phyloP scores from a whole-genome alignment of 202 grass and related monocot genomes.

The Brachypodium distachyon region DNA sequence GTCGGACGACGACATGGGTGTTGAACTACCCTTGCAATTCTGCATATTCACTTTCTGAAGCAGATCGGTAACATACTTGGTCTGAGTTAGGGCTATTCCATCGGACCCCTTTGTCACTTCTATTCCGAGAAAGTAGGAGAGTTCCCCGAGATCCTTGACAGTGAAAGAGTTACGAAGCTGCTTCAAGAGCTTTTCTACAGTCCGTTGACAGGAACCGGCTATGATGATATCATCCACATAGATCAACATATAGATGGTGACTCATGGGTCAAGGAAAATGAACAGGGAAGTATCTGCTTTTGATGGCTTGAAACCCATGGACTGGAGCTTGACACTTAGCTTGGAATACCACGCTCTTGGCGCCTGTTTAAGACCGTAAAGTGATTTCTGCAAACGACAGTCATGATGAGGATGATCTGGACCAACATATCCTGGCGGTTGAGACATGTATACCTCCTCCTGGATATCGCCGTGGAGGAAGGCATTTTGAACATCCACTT shows the following conservation, averaged over 20 bases:
- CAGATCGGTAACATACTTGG: background rate
- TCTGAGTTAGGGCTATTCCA: background rate
- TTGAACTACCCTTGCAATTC: background rate
- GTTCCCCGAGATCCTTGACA: background rate
- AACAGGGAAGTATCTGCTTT: background rate
- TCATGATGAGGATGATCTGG: background rate
- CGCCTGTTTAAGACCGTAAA: constrained; percentile 4
- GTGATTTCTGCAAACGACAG: background rate
- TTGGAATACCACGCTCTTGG: background rate
- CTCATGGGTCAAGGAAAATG: background rate
- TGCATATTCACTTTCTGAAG: background rate
- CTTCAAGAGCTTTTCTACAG: background rate
- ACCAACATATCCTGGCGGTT: background rate
- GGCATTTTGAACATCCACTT: background rate
- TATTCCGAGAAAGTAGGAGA: background rate
- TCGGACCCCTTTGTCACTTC: background rate
- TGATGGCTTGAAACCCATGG: background rate
- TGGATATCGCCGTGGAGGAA: background rate
- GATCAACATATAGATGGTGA: background rate
- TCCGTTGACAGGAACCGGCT: background rate
- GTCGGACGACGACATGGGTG: background rate
- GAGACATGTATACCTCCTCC: constrained; percentile 10
- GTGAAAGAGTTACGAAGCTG: background rate
- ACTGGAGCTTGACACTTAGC: background rate
- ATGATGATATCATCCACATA: background rate